Evolutionary conservation across 108 stramenopile genomes (phyloP), one percentile per base, ranked within the genome.

Genomic region (Aurantiochytrium sp.): DNA sequence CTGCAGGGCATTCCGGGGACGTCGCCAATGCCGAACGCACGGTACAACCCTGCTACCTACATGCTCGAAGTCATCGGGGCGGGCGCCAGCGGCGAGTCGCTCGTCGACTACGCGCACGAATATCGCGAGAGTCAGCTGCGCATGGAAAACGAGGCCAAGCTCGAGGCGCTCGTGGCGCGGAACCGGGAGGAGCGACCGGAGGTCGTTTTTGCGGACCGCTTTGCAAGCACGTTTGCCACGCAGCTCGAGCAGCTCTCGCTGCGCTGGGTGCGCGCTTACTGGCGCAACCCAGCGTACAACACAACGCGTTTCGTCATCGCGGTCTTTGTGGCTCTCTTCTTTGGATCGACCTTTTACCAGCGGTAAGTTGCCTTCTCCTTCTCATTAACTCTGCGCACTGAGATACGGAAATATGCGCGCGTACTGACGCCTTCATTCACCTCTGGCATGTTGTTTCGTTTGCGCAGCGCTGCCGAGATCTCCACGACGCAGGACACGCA

Each of bases 11-110:
- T 92, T 45, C 27, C 32, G 15, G 59, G 59, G 10, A 52, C 50
- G 8, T 17, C 6, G 10, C 59, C 27, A 0, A 65, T 65, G 59
- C 22, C 59, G 8, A n/a, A 34, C 59, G 27, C 34, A 34, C 59
- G 59, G 0, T 65, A 65, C 59, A 96, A 96, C 53, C 95, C 95
- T 21, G 95, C 95, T 15, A 93, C 94, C 5, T 96, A 93, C 93
- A 95, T 96, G 95, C 94, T 96, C 21, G 94, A 94, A 86, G 94
- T 91, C 37, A 91, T 92, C 59, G n/a, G n/a, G n/a, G n/a, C n/a
- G n/a, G n/a, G n/a, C n/a, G n/a, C n/a, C n/a, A 91, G 91, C 45
- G 89, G 92, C 4, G 91, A 90, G 6, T 32, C 59, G 6, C 59
- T 32, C 10, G 34, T 32, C 0, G 59, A 65, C 19, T 65, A 32